Evolutionary conservation across 495 filamentous ascomycete genomes (phyloP).

Genomic region (Trichocladium antarcticum): DNA sequence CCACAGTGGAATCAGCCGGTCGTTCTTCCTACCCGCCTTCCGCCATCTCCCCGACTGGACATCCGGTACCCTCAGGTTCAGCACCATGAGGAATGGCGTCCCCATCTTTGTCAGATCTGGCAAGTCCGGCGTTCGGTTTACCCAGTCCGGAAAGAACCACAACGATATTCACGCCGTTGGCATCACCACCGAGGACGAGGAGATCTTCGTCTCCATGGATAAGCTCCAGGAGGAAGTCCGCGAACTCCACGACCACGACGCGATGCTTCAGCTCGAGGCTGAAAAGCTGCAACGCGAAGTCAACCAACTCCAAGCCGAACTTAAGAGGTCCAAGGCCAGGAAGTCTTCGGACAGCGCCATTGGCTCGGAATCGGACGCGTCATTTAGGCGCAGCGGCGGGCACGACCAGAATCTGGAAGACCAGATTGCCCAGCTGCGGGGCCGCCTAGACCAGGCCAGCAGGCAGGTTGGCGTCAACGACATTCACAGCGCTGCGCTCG

Average conservation of each 20-base stretch:
- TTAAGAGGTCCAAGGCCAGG: constrained; percentile 30
- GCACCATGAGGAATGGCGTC: constrained; percentile 35
- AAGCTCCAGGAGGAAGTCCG: constrained; percentile 44
- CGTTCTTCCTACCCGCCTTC: constrained; percentile 36
- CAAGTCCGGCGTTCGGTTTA: constrained; percentile 16
- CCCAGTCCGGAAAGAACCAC: constrained; percentile 24
- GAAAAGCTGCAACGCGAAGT: constrained; percentile 39
- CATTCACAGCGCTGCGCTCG: constrained; percentile 36
- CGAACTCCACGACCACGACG: constrained; percentile 40
- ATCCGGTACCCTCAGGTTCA: constrained; percentile 35
- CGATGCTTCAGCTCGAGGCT: constrained; percentile 38
- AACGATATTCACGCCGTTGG: constrained; percentile 29
- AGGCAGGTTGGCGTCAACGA: constrained; percentile 36
- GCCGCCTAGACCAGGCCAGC: constrained; percentile 37
- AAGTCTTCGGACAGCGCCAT: constrained; percentile 35
- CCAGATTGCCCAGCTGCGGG: constrained; percentile 31
- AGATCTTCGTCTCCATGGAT: constrained; percentile 44
- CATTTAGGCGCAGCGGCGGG: constrained; percentile 26
- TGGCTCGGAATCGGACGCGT: constrained; percentile 37
- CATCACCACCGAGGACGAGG: constrained; percentile 37
- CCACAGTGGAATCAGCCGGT: constrained; percentile 26
- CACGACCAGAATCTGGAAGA: constrained; percentile 33
- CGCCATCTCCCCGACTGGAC: constrained; percentile 39
- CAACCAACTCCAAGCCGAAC: constrained; percentile 32
- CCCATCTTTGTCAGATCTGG: constrained; percentile 34